Evolutionary conservation across 2,329 filamentous ascomycete genomes (phyloP).

Genomic region (Ceratocystis albifundus): DNA sequence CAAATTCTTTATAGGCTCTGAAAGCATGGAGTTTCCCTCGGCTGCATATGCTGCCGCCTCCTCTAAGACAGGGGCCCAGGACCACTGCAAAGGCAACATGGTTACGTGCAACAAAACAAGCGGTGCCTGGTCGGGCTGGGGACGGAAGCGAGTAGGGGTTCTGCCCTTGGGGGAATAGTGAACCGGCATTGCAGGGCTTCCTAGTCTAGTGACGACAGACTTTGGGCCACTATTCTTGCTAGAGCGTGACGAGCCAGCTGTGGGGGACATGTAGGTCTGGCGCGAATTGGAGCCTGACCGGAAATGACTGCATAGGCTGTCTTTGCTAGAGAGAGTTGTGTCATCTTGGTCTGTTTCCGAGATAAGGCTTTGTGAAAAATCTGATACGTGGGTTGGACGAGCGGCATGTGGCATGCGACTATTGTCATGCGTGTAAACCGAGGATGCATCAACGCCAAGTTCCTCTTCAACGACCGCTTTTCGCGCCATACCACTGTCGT

Average conservation of each 20-base stretch:
- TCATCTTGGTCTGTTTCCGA: conserved; percentile 34
- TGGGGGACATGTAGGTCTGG: conserved; percentile 61
- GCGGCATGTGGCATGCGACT: conserved; percentile 27
- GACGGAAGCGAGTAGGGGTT: conserved; percentile 49
- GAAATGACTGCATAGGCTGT: conserved; percentile 52
- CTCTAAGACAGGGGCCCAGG: conserved; percentile 48
- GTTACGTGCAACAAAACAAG: conserved; percentile 70
- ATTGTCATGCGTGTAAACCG: conserved; percentile 12
- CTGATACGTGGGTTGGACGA: conserved; percentile 39
- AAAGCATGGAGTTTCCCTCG: conserved; percentile 28
- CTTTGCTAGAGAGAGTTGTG: conserved; percentile 30
- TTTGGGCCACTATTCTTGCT: conserved; percentile 37
- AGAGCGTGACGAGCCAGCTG: conserved; percentile 46
- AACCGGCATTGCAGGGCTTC: conserved; percentile 41
- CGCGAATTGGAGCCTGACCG: conserved; percentile 58
- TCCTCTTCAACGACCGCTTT: conserved; percentile 22
- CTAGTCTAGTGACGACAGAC: conserved; percentile 42
- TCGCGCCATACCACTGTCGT: conserved; percentile 32
- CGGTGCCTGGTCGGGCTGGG: conserved; percentile 49
- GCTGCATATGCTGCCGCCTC: conserved; percentile 24
- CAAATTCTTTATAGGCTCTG: conserved; percentile 39
- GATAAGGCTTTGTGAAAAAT: conserved; percentile 41
- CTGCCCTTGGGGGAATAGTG: conserved; percentile 46
- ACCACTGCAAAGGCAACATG: conserved; percentile 56
- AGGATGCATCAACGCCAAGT: conserved; percentile 23